Evolutionary conservation across 176 grass and related monocot species (phyloP), one percentile per base, ranked within the genome.

Genomic region (Avena sativa): DNA sequence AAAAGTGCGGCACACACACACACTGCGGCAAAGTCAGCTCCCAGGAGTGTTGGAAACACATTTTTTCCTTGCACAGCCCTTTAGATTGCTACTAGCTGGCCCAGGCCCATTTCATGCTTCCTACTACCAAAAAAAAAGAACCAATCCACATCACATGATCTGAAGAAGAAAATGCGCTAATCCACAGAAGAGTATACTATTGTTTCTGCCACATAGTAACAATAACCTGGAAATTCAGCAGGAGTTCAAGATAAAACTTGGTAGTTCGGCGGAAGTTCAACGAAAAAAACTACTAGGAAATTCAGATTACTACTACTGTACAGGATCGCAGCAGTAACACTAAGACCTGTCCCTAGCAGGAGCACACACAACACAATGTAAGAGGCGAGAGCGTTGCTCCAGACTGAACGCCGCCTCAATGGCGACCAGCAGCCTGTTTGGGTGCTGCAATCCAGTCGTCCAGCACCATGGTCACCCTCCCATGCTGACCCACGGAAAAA

Each of bases 361-460:
- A 64, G 9, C 62, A 5, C n/a, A 16, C 8, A 59, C 10, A 74
- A 32, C 46, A 15, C 23, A 43, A 76, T 12, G 60, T 28, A 15
- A 6, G 21, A 26, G 53, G 4, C 58, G 16, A 49, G 34, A 44
- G 9, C 43, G n/a, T 30, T 34, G 38, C 56, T 84, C 43, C 55
- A 63, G 9, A 14, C 14, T 11, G 23, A 28, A 40, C 5, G 12
- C 10, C 44, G 14, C 0, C 44, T 74, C 34, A 49, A 4, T 14
- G 70, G 38, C 12, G 71, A 66, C 52, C 46, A 17, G 14, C 40
- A 8, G 19, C 3, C 20, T 4, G 20, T 32, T 59, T 53, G n/a
- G n/a, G 55, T 2, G 79, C 44, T 62, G 55, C 26, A 50, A 87
- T 80, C 89, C 89, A 91, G 8, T 84, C 85, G 0, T 50, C 69